A percentile compares a stretch with the other conserved stretches of the same genome.
Conservation (phyloP, 805 yeast species). For the Ogataea corticis region DNA sequence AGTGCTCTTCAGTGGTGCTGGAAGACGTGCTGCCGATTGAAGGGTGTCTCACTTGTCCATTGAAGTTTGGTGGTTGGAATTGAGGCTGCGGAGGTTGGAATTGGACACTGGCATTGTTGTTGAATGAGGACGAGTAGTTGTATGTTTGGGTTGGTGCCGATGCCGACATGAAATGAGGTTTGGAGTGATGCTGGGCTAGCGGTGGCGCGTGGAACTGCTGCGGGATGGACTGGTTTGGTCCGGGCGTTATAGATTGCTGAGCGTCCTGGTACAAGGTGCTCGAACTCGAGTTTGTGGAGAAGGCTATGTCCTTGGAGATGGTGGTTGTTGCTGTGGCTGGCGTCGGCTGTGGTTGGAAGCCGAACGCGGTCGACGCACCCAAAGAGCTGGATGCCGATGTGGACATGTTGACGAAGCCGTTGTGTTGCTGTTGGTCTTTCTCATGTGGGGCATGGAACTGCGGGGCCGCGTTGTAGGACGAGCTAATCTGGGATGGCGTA, state of each 20-base stretch:
- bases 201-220: constrained; percentile 14
- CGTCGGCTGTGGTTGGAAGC: constrained; percentile 39
- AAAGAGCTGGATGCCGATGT: constrained; percentile 15
- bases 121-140: constrained; percentile 21
- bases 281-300: constrained; percentile 36
- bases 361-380: constrained; percentile 16
- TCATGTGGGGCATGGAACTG: constrained; percentile 8
- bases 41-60: not conserved
- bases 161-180: constrained; percentile 28
- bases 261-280: constrained; percentile 37
- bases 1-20: constrained; percentile 40
- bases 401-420: constrained; percentile 20
- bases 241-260: constrained; percentile 25
- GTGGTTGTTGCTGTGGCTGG: constrained; percentile 57
- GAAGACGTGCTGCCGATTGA: not conserved
- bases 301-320: constrained; percentile 50
- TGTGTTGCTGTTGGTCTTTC: constrained; percentile 9
- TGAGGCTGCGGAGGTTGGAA: constrained; percentile 1
- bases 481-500: constrained; percentile 49
- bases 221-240: constrained; percentile 4
- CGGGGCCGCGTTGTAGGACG: constrained; percentile 29
- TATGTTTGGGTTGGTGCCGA: constrained; percentile 30
- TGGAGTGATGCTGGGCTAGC: constrained; percentile 8
- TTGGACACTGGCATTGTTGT: constrained; percentile 9
- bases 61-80: constrained; percentile 1